Evolutionary conservation across 164 flowering plant genomes (phyloP), one percentile per base, ranked within the genome.

Genomic region (Platanus orientalis): DNA sequence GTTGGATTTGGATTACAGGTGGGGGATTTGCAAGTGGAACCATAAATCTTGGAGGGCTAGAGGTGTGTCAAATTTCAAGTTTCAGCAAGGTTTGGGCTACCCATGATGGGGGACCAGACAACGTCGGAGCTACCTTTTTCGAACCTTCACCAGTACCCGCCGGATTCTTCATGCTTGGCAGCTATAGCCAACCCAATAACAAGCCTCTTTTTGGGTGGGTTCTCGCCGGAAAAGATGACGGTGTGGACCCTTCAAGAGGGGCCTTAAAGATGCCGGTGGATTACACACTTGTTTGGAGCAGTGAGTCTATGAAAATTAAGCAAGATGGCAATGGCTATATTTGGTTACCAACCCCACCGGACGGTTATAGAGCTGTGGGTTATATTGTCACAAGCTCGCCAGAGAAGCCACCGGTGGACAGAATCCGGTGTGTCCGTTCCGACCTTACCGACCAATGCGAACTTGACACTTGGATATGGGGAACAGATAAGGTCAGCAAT

Each of bases 21-120:
- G 79, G 57, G 6, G 96, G 86, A 32, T 90, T 93, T 75, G 94
- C 73, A 21, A 82, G 47, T 17, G 97, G 98, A 60, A 73, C 13
- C 21, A 86, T 90, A 54, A 85, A 83, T 68, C 71, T 94, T 1
- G 97, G 97, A 63, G 92, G 88, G n/a, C 62, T 91, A 40, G 71
- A 64, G 64, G 84, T 84, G 20, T 45, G 77, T 17, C 87, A 82
- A 58, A 54, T 91, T 21, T 68, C 85, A 60, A 54, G 83, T 2
- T 86, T 89, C 72, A 69, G 45, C 57, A 87, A 84, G 71, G 64
- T 94, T 19, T 93, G 97, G 97, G 79, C 89, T 2, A 70, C 81
- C 20, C 59, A 66, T 40, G 85, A 87, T 54, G 93, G 90, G 0
- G 98, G 96, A 32, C 78, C 78, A 13, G 83, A 74, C 30, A 80